Conservation (phyloP, 23 red algal species). For the Gracilaria domingensis region DNA sequence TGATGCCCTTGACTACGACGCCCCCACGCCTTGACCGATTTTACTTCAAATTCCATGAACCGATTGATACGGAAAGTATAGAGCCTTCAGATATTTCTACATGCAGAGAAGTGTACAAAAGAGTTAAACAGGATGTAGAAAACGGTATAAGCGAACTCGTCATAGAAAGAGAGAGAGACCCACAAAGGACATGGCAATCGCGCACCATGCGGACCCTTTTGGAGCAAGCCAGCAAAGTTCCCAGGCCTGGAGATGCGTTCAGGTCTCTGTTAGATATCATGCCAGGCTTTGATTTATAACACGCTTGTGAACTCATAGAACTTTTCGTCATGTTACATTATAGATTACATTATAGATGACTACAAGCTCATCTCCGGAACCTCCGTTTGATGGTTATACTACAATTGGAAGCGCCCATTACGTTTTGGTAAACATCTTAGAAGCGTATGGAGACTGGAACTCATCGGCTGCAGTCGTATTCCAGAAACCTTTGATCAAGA, state of each 20-base stretch:
- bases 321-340: background rate
- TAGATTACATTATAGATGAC: background rate
- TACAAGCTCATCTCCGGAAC: background rate
- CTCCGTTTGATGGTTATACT: too few species aligned
- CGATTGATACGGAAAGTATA: slow-evolving; percentile 45
- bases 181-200: slow-evolving; percentile 13
- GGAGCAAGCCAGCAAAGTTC: background rate
- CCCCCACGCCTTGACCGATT: slow-evolving; percentile 48
- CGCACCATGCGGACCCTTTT: background rate
- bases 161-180: slow-evolving; percentile 11
- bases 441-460: too few species aligned
- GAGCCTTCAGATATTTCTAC: slow-evolving; percentile 10
- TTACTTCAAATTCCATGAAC: slow-evolving; percentile 69
- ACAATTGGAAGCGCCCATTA: too few species aligned
- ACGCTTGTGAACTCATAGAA: background rate
- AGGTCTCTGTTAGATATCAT: slow-evolving; percentile 1
- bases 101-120: slow-evolving; percentile 19
- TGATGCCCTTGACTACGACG: slow-evolving; percentile 37
- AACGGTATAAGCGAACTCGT: slow-evolving; percentile 36
- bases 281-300: slow-evolving; percentile 15
- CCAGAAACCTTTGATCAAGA: too few species aligned
- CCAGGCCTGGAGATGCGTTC: background rate
- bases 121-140: slow-evolving; percentile 35
- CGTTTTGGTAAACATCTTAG: too few species aligned
- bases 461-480: too few species aligned